phyloP scores from a whole-genome alignment of 305 asterid species.

The Salvia sclarea region DNA sequence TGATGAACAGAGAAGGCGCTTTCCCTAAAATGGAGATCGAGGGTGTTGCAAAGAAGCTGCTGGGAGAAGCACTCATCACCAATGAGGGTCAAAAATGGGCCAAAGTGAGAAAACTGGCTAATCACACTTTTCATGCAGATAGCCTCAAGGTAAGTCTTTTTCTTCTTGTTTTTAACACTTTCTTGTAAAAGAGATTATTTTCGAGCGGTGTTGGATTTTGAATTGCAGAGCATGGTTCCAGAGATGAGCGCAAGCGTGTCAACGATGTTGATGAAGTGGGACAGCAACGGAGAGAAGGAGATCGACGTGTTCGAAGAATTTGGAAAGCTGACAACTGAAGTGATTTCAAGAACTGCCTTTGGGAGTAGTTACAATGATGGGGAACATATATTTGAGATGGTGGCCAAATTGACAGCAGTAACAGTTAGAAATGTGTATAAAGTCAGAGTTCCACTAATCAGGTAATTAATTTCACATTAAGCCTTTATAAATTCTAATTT shows the following conservation, averaged over 20 bases:
- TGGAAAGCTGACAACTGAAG: slow-evolving; percentile 59
- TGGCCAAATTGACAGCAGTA: slow-evolving; percentile 46
- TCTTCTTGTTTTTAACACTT: neutral
- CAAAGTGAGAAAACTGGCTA: slow-evolving; percentile 58
- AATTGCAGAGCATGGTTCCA: slow-evolving; percentile 58
- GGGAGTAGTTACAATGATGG: slow-evolving; percentile 76
- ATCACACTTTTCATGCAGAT: slow-evolving; percentile 69
- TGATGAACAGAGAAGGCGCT: slow-evolving; percentile 52
- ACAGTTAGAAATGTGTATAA: slow-evolving; percentile 48
- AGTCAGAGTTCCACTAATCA: slow-evolving; percentile 45
- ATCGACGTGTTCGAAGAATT: slow-evolving; percentile 65
- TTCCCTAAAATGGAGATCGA: slow-evolving; percentile 64
- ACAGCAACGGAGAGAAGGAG: slow-evolving; percentile 44
- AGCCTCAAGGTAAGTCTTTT: slow-evolving; percentile 45
- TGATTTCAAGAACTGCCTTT: slow-evolving; percentile 74
- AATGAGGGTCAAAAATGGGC: slow-evolving; percentile 82
- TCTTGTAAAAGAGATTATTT: neutral
- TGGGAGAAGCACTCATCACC: slow-evolving; percentile 61
- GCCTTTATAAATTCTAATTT: too few species aligned
- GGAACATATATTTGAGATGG: slow-evolving; percentile 61
- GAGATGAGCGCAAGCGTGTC: slow-evolving; percentile 60
- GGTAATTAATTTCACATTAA: too few species aligned
- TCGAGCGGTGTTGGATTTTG: neutral
- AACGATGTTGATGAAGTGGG: slow-evolving; percentile 63
- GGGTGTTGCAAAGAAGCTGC: slow-evolving; percentile 52